Conservation (phyloP, 352 stramenopile genomes). For the Hyaloperonospora arabidopsidis region DNA sequence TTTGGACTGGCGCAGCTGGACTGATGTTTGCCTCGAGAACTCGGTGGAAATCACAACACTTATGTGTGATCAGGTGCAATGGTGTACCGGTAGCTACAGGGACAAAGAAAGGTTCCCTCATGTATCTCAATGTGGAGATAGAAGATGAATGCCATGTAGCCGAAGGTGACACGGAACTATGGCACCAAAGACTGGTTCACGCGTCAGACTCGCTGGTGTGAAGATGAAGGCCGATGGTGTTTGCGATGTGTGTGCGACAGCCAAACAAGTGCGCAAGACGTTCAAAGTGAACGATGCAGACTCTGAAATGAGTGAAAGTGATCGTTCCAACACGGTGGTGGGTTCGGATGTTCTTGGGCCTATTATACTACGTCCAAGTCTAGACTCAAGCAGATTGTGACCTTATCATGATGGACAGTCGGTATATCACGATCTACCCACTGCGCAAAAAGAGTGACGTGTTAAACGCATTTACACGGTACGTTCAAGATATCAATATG, state of each 20-base stretch:
- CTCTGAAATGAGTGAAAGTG: neutral
- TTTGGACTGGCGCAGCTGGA: neutral
- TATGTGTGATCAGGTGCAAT: constrained; percentile 1
- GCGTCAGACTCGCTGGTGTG: neutral
- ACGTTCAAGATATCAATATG: neutral
- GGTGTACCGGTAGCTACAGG: neutral
- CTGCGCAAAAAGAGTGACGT: neutral
- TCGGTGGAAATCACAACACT: constrained; percentile 1
- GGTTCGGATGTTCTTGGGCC: neutral
- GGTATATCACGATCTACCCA: neutral
- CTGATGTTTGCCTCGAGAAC: neutral
- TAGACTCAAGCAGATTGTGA: neutral
- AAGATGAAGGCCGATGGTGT: neutral
- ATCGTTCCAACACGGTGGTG: neutral
- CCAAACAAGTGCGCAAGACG: neutral
- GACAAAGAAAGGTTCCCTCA: neutral
- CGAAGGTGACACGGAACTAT: neutral
- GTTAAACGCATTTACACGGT: neutral
- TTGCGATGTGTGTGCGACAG: neutral
- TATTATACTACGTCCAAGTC: neutral
- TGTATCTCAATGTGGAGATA: neutral
- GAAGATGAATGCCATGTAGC: neutral
- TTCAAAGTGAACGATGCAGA: neutral
- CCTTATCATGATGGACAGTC: constrained; percentile 2
- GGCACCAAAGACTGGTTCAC: neutral